Conservation (phyloP, 208 protist species). For the Leishmania arabica region DNA sequence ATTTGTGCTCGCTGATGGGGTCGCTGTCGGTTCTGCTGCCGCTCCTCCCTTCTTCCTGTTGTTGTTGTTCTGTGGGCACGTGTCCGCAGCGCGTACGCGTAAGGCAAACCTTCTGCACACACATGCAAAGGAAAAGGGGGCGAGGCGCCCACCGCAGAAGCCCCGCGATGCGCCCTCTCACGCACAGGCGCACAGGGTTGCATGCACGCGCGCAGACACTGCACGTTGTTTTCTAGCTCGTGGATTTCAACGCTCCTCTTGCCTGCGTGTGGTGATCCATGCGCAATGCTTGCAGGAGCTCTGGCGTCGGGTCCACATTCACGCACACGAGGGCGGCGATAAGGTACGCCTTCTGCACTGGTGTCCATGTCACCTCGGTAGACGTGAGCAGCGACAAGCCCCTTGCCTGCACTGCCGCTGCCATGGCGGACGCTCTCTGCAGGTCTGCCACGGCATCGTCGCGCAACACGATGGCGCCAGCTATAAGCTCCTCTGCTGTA, state of each 20-base stretch:
- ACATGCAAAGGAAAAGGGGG: background rate
- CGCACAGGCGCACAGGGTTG: background rate
- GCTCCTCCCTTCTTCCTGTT: too few relatives aligned
- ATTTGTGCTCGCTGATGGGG: background rate
- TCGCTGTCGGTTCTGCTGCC: background rate
- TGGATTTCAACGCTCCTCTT: background rate
- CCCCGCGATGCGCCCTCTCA: background rate
- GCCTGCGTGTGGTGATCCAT: background rate
- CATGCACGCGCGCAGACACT: background rate
- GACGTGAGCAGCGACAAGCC: constrained; percentile 11
- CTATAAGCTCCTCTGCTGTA: constrained; percentile 23
- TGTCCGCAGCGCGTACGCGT: background rate
- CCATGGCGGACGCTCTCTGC: constrained; percentile 6
- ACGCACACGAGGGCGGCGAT: constrained; percentile 78
- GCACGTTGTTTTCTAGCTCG: background rate
- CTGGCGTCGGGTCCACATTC: constrained; percentile 34
- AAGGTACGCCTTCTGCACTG: constrained; percentile 63
- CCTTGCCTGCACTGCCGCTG: constrained; percentile 14
- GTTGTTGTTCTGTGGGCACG: background rate
- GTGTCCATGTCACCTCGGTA: constrained; percentile 16
- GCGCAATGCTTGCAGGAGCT: constrained; percentile 45
- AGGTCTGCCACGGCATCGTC: constrained; percentile 17
- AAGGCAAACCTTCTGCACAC: background rate
- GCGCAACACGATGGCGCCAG: constrained; percentile 10
- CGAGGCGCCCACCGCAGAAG: background rate